Percentiles rank a stretch among this genome's conserved stretches.
Conservation (phyloP, 106 monocot genomes). For the Iris macrosiphon region DNA sequence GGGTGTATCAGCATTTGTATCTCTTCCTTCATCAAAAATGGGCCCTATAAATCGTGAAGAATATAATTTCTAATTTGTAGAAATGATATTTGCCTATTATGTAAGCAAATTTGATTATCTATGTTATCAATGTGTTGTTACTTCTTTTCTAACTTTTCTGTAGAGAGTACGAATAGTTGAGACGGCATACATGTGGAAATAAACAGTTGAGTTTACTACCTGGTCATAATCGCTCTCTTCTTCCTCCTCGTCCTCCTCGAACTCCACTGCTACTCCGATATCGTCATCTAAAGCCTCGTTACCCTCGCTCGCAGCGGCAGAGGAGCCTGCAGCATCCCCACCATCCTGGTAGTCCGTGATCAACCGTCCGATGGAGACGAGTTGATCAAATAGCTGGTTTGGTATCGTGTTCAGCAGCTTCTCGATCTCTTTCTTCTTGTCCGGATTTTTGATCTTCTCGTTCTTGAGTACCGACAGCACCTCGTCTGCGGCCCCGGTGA, state of each 20-base stretch:
- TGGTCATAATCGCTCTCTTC: constrained; percentile 94
- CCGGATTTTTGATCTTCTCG: constrained; percentile 86
- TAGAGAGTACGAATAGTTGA: no score
- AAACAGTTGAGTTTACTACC: constrained; percentile 37
- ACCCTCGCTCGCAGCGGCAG: constrained; percentile 33
- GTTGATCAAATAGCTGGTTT: constrained; percentile 72
- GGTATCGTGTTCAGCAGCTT: constrained; percentile 71
- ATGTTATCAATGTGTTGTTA: no score
- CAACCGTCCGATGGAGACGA: constrained; percentile 70
- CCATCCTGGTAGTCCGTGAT: constrained; percentile 93
- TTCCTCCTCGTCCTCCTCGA: constrained; percentile 95
- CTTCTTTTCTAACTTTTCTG: no score
- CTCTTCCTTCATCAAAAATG: no score
- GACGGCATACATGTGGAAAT: no score
- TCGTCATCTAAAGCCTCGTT: constrained; percentile 75
- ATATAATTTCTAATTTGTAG: no score
- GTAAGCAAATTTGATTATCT: no score
- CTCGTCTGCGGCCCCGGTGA: constrained; percentile 88
- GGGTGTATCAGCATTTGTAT: no score
- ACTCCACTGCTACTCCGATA: constrained; percentile 95
- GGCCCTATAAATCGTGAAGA: no score
- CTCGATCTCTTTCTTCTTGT: constrained; percentile 97
- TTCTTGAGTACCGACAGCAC: constrained; percentile 87
- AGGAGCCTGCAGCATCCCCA: constrained; percentile 24
- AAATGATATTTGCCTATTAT: no score